phyloP scores from a whole-genome alignment of 371 early-diverging fungal species.

The Batrachochytrium dendrobatidis region DNA sequence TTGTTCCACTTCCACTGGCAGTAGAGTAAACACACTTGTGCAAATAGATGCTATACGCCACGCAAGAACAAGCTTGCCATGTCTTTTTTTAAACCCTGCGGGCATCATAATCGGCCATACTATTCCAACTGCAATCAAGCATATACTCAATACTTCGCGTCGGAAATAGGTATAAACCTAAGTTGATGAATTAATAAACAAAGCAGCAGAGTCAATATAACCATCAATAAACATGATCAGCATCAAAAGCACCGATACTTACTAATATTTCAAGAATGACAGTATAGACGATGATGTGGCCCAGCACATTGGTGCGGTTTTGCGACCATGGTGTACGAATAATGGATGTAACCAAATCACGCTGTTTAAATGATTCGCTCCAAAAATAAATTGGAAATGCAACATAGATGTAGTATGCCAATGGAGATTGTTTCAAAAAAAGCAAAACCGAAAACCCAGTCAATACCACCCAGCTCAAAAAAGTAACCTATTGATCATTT shows the following conservation, averaged over 20 bases:
- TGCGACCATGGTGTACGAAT: conserved; percentile 8
- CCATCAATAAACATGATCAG: background rate
- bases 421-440: conserved; percentile 65
- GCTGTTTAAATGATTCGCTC: conserved; percentile 54
- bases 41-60: conserved; percentile 64
- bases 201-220: no score
- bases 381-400: conserved; percentile 84
- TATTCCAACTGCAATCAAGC: conserved; percentile 21
- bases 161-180: conserved; percentile 73
- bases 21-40: conserved; percentile 73
- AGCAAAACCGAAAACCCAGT: conserved; percentile 45
- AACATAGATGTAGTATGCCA: conserved; percentile 76
- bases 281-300: conserved; percentile 35
- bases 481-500: background rate
- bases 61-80: conserved; percentile 31
- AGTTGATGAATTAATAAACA: background rate
- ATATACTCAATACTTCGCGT: conserved; percentile 49
- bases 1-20: conserved; percentile 81
- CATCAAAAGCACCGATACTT: conserved; percentile 3
- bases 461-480: background rate
- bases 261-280: conserved; percentile 63
- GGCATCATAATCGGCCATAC: conserved; percentile 61
- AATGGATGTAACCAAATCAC: conserved; percentile 27
- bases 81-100: conserved; percentile 40
- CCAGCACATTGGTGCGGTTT: conserved; percentile 9